A percentile compares a stretch with the other conserved stretches of the same genome.
Conservation (phyloP, 1,284 basidiomycete species). For the Melampsora larici-populina region DNA sequence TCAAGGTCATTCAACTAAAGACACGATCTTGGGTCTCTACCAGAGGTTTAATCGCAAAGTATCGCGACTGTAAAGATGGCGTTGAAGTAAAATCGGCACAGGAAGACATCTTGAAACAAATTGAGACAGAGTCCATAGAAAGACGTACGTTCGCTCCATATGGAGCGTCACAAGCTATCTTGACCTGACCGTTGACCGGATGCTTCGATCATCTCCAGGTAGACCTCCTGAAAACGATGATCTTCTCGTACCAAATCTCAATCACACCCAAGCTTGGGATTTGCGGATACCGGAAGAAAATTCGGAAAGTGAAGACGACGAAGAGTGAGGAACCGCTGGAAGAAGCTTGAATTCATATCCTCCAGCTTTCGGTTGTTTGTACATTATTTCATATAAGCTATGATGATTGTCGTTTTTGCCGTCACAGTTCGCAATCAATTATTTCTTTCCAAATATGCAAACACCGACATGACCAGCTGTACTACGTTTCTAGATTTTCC, state of each 20-base stretch:
- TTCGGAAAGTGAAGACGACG: not conserved
- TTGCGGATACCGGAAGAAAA: not conserved
- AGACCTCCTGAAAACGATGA: constrained; percentile 58
- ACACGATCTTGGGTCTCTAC: constrained; percentile 56
- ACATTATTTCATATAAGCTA: too few relatives aligned
- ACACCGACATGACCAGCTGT: too few relatives aligned
- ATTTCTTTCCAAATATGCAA: too few relatives aligned
- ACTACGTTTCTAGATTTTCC: too few relatives aligned
- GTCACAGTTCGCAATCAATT: too few relatives aligned
- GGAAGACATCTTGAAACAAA: constrained; percentile 9
- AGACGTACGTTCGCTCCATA: constrained; percentile 12
- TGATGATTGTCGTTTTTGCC: too few relatives aligned
- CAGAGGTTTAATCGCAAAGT: constrained; percentile 31
- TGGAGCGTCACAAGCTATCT: not conserved
- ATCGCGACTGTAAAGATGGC: constrained; percentile 23
- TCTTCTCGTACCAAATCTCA: constrained; percentile 63
- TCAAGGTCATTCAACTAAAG: constrained; percentile 67
- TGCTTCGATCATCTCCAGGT: constrained; percentile 37
- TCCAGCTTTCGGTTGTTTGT: too few relatives aligned
- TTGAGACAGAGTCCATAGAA: constrained; percentile 17
- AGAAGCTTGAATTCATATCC: not conserved
- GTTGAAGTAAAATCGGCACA: constrained; percentile 15
- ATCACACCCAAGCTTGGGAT: constrained; percentile 53
- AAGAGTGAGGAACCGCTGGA: not conserved
- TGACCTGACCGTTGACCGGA: not conserved